These are phyloP conservation scores for Rosa multiflora DNA, from an alignment of 306 rosid genomes.

Conservation along the genomic window DNA sequence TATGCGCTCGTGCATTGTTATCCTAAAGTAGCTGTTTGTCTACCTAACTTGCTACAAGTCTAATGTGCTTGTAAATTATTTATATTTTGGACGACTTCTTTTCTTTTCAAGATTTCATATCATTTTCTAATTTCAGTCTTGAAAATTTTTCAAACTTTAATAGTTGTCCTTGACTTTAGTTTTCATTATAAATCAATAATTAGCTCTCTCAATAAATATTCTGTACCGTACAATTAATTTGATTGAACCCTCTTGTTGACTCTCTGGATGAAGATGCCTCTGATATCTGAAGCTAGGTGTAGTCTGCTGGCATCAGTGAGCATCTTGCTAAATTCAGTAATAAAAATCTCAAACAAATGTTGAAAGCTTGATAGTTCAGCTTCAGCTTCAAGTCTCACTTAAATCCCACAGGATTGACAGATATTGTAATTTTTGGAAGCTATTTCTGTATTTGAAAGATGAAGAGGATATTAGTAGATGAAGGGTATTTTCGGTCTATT, in stretches of 20 bases:
- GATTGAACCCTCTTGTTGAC: neutral
- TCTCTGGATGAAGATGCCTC: neutral
- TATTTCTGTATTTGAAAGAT: neutral
- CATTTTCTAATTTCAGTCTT: neutral
- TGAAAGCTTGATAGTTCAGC: neutral
- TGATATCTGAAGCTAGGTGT: neutral
- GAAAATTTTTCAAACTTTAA: neutral
- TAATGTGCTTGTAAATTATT: neutral
- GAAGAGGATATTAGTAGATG: neutral
- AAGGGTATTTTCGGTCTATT: neutral
- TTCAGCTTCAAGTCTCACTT: neutral
- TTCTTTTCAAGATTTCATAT: neutral
- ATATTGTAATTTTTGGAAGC: neutral
- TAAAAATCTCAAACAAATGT: neutral
- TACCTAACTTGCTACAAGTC: conserved; percentile 1
- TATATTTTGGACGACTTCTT: neutral
- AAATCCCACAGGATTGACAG: neutral
- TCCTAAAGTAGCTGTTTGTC: neutral
- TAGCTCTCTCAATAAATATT: neutral
- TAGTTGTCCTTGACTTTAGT: neutral
- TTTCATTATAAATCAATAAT: neutral
- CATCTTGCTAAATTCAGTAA: neutral
- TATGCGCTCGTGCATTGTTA: neutral
- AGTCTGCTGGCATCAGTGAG: neutral
- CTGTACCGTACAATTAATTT: neutral